Evolutionary conservation across 208 protist species (phyloP), one percentile per base, ranked within the genome.

Genomic region (Crithidia acanthocephali): DNA sequence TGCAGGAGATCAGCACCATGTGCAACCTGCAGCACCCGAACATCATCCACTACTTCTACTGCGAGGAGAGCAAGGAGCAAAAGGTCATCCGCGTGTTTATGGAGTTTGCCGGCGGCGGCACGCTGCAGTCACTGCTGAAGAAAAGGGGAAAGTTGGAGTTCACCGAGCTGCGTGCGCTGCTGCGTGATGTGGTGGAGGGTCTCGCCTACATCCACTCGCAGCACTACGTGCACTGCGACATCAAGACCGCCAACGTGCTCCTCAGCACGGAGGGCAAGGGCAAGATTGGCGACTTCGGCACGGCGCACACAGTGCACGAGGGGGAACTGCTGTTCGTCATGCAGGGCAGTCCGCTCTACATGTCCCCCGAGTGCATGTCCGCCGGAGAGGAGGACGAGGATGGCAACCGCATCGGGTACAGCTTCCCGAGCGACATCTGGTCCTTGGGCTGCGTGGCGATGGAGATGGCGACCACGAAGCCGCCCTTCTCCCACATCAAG

Each of bases 11-110:
- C 53, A 78, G 83, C 40, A 90, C 87, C 40, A 97, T 97, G 93
- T 96, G 85, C 79, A 95, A 83, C 74, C 81, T 97, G 63, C 89
- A 97, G 73, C 91, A 97, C 78, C 89, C 89, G 5, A 96, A 97
- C 72, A 97, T 97, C 73, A 97, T 97, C 51, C 93, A 97, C 83
- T 97, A 97, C 79, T 97, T 97, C 70, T 94, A 96, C 79, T 96
- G 90, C 61, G 90, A 97, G 70, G 75, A 93, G 74, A 91, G 79
- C 64, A 74, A 70, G 37, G 81, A 88, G 51, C 61, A 72, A 56
- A 80, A 81, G 52, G 80, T 88, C 47, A 81, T 95, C 56, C 86
- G 91, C 30, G 87, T 97, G 44, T 97, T 96, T 64, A 97, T 97
- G 93, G 91, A 97, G 80, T 95, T 82, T 68, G 93, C 93, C n/a